A percentile compares a stretch with the other conserved stretches of the same genome.
phyloP scores from a whole-genome alignment of 1,139 yeast genomes.

The Dujonia santamariae region DNA sequence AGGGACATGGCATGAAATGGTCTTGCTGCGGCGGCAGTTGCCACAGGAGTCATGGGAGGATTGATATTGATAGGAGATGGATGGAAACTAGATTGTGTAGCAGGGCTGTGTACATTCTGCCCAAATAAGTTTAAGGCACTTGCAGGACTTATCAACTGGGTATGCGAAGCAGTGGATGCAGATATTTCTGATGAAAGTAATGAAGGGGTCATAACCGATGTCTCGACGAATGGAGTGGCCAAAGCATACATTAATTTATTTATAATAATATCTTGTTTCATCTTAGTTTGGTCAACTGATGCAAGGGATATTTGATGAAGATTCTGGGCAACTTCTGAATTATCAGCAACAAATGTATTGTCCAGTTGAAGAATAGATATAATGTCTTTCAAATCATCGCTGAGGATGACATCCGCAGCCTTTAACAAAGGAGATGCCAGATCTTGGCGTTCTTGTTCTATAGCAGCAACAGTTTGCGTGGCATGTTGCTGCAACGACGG shows the following conservation, averaged over 20 bases:
- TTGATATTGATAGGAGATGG: no score
- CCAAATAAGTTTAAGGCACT: slow-evolving; percentile 6
- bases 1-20: slow-evolving; percentile 63
- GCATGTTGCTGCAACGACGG: no score
- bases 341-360: slow-evolving; percentile 22
- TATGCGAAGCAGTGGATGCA: slow-evolving; percentile 2
- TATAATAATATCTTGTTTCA: slow-evolving; percentile 43
- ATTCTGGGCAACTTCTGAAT: slow-evolving; percentile 47
- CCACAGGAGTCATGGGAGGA: slow-evolving; percentile 10
- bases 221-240: slow-evolving; percentile 73
- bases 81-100: slow-evolving; percentile 16
- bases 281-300: slow-evolving; percentile 14
- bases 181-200: slow-evolving; percentile 17
- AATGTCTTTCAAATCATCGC: slow-evolving; percentile 42
- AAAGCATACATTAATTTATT: slow-evolving; percentile 60
- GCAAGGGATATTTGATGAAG: slow-evolving; percentile 56
- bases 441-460: neutral
- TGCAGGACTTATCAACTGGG: slow-evolving; percentile 5
- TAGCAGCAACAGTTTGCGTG: neutral
- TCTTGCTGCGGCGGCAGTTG: slow-evolving; percentile 22
- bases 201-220: slow-evolving; percentile 43
- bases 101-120: slow-evolving; percentile 14
- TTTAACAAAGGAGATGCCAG: neutral
- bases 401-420: slow-evolving; percentile 5
- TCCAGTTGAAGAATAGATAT: slow-evolving; percentile 41